phyloP scores from a whole-genome alignment of 2,329 filamentous ascomycete genomes.

The Neoarthrinium moseri region DNA sequence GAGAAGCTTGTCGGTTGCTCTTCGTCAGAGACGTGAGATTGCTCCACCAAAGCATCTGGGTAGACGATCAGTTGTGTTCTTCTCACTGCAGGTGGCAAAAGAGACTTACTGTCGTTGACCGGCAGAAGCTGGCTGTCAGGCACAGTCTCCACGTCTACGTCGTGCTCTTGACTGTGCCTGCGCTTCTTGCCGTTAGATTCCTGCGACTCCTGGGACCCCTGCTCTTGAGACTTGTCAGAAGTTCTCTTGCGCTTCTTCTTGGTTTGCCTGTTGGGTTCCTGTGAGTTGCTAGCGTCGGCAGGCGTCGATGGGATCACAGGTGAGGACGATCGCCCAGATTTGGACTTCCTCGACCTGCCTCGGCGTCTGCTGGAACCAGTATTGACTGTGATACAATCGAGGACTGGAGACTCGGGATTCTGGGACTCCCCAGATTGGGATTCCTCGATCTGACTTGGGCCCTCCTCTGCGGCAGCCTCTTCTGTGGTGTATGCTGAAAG shows the following conservation, averaged over 20 bases:
- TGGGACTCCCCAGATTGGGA: slow-evolving; percentile 26
- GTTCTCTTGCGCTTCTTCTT: slow-evolving; percentile 26
- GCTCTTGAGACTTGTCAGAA: slow-evolving; percentile 17
- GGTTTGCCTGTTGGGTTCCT: slow-evolving; percentile 19
- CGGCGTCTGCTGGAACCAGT: slow-evolving; percentile 10
- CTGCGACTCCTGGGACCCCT: too few relatives aligned
- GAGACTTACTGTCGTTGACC: slow-evolving; percentile 11
- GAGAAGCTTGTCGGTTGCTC: slow-evolving; percentile 10
- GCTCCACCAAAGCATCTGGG: slow-evolving; percentile 12
- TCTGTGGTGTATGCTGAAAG: slow-evolving; percentile 17
- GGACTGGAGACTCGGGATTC: slow-evolving; percentile 7
- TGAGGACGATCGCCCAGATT: slow-evolving; percentile 9
- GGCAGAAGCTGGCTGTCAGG: slow-evolving; percentile 17
- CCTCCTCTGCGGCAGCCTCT: slow-evolving; percentile 8
- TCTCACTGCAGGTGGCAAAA: background rate
- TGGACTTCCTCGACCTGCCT: slow-evolving; percentile 12
- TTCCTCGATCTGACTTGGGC: too few relatives aligned
- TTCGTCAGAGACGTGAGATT: slow-evolving; percentile 10
- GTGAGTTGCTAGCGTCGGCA: slow-evolving; percentile 14
- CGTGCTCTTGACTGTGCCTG: slow-evolving; percentile 15
- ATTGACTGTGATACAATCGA: slow-evolving; percentile 23
- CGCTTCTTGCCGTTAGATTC: slow-evolving; percentile 23
- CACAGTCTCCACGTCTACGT: slow-evolving; percentile 14
- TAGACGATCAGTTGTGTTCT: slow-evolving; percentile 11
- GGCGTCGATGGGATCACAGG: slow-evolving; percentile 13